Base-by-base conservation (phyloP, 805 yeast species). In the Ascoidea asiatica region DNA sequence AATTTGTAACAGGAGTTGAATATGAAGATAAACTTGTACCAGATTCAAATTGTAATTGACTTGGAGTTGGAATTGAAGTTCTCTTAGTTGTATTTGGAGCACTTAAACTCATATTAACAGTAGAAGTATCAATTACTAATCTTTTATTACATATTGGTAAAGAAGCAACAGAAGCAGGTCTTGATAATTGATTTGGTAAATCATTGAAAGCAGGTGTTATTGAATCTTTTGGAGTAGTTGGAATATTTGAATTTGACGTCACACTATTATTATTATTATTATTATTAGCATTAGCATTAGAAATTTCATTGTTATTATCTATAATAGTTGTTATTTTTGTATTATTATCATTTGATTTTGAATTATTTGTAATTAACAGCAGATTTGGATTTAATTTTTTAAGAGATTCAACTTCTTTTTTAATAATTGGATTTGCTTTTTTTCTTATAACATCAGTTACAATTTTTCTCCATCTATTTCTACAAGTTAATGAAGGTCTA, bases 401-500 rank as follows among this genome's bases (percentile, higher is more conserved):
- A 7, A 74, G 64, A 20, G 67, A 68, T 42, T 79, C 77, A 19
- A 82, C 82, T 43, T 82, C 86, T 45, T 62, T 60, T 53, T 69
- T 70, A 40, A 83, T 73, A 21, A 64, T 66, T 5, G 69, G 67
- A 38, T 67, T 59, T 0, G 89, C 87, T 51, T 73, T 71, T 29
- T 80, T 80, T 56, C 84, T 62, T 4, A 78, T 85, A 37, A 82
- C 86, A 51, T 77, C 78, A 1, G 89, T 81, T 46, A 82, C 81
- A 33, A 86, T 73, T 55, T 84, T 87, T 52, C 96, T 72, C 96
- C 96, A 89, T 49, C 96, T 70, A 61, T 89, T 89, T 49, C 97
- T 68, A 59, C 96, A 88, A 0, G 95, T 86, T 46, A 89, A 70
- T 49, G 92, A 79, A 4, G 97, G 95, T 45, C 97, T 66, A 40